These are phyloP conservation scores for Crucihimalaya himalaica DNA, from an alignment of 345 rosid species.

Conservation along the genomic window DNA sequence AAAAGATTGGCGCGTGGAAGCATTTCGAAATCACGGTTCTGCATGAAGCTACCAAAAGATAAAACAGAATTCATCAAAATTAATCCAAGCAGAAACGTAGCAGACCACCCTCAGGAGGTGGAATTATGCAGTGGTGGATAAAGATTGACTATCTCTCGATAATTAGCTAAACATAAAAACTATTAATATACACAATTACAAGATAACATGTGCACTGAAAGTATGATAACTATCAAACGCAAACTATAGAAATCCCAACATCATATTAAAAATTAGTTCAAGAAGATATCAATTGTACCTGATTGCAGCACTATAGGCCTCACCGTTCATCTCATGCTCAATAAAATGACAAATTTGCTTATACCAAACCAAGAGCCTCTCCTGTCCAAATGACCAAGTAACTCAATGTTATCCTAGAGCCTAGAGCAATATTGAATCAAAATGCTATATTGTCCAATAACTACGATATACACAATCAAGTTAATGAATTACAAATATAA, in stretches of 20 bases:
- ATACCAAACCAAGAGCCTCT: slow-evolving; percentile 55
- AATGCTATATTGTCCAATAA: not conserved
- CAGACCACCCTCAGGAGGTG: not conserved
- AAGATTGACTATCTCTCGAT: not conserved
- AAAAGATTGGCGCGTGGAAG: slow-evolving; percentile 54
- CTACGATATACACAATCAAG: not conserved
- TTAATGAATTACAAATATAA: not conserved
- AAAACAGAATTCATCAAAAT: not conserved
- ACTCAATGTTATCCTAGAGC: slow-evolving; percentile 13
- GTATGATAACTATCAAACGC: not conserved
- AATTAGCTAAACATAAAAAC: not conserved
- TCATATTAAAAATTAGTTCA: not conserved
- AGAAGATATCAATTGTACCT: slow-evolving; percentile 47
- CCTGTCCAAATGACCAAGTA: slow-evolving; percentile 48
- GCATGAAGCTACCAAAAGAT: slow-evolving; percentile 57
- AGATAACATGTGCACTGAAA: slow-evolving; percentile 1
- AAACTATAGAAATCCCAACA: not conserved
- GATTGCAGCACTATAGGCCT: slow-evolving; percentile 53
- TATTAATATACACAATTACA: not conserved
- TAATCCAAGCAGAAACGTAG: not conserved
- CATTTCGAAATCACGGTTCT: slow-evolving; percentile 50
- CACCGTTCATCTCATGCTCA: slow-evolving; percentile 48
- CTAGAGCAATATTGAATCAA: not conserved
- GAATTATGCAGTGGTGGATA: not conserved
- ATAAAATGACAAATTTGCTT: slow-evolving; percentile 66